Conservation (phyloP, 371 early-diverging fungal species). For the Coemansia sp. region DNA sequence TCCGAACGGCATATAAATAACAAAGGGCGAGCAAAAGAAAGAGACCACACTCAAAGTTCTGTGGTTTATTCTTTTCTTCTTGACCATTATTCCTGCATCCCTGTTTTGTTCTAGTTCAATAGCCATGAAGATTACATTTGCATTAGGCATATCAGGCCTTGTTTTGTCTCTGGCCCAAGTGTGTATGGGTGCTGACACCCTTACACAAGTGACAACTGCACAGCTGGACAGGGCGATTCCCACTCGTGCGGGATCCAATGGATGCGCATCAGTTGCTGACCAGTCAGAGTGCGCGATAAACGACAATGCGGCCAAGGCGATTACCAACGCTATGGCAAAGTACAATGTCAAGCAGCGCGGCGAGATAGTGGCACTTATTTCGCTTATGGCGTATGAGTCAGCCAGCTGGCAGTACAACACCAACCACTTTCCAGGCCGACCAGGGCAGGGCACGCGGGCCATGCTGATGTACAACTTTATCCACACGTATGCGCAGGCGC, state of each 20-base stretch:
- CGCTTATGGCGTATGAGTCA: conserved; percentile 49
- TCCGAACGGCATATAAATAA: not conserved
- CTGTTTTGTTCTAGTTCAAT: not conserved
- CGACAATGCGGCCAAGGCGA: conserved; percentile 20
- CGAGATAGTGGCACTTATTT: conserved; percentile 33
- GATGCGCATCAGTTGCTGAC: not conserved
- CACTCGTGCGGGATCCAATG: conserved; percentile 5
- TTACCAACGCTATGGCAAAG: conserved; percentile 36
- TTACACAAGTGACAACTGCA: not conserved
- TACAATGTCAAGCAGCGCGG: conserved; percentile 34
- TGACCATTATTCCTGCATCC: not conserved
- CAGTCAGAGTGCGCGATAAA: conserved; percentile 36
- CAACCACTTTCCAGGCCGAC: conserved; percentile 43
- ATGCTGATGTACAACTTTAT: conserved; percentile 49
- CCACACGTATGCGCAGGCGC: conserved; percentile 24
- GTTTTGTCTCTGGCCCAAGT: not conserved
- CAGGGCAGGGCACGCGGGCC: conserved; percentile 48
- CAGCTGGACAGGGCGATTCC: conserved; percentile 19
- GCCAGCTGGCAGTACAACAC: conserved; percentile 45
- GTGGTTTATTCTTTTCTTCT: not conserved
- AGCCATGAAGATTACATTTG: conserved; percentile 13
- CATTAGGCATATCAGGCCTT: not conserved
- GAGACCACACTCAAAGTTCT: not conserved
- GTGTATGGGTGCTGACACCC: not conserved
- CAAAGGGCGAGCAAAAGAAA: not conserved